Base-by-base conservation (phyloP, 805 yeast species). In the Lipomyces anomalus region DNA sequence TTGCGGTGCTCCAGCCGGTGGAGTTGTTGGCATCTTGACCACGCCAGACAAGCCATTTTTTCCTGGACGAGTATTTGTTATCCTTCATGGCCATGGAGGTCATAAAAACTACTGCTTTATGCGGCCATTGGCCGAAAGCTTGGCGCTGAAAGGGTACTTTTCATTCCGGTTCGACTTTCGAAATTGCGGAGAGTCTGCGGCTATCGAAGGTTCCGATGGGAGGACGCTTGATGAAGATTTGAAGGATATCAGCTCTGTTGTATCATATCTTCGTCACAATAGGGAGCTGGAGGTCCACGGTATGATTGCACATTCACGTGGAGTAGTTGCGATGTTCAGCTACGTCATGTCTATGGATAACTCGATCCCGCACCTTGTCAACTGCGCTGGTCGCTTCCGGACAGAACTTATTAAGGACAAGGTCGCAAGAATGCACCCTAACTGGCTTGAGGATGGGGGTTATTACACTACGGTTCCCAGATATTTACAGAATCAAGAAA, bases 81-180 rank as follows among this genome's bases (percentile, higher is more conserved):
- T 88, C 16, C 54, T 79, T n/a, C 97, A 89, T 61, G 97, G 97
- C 1, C 82, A 76, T 50, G 89, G 80, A 0, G 94, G 95, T 0
- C 94, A 89, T 61, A 76, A 86, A 54, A 76, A 84, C 67, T 82
- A 85, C 61, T 78, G 85, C 48, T 88, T 82, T 63, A 87, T 82
- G 52, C 74, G 75, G 22, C 56, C 66, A 13, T 63, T 86, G 36
- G 89, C 94, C 0, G 73, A 74, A 22, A 65, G 64, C 22, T 61
- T 89, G 44, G 79, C 88, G 0, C 35, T 34, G 18, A 61, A 74
- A 47, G 95, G 94, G 0, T 67, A 78, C 45, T 78, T 72, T 59
- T 75, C 82, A 3, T 70, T 86, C 40, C 68, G 97, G 53, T 79
- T 88, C 55, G 97, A 89, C 63, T 88, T 89, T 58, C 71, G 96